Evolutionary conservation across 1,139 yeast species (phyloP).

Genomic region (Suhomyces choctaworum): DNA sequence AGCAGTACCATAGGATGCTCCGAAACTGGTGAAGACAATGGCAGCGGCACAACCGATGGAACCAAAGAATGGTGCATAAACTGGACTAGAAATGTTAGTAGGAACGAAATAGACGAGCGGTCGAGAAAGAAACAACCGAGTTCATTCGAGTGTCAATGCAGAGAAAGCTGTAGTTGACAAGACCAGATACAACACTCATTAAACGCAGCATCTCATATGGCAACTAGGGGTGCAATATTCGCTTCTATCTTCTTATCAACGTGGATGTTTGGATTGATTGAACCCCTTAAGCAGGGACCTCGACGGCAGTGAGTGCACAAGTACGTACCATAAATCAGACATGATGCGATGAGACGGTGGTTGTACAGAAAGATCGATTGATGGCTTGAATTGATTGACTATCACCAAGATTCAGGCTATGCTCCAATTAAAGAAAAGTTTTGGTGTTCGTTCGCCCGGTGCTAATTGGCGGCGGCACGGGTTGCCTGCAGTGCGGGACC

Average conservation of each 20-base stretch:
- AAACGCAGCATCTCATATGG: too few relatives aligned
- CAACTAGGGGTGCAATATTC: too few relatives aligned
- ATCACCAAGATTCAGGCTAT: constrained; percentile 7
- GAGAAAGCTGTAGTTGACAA: too few relatives aligned
- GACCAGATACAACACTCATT: too few relatives aligned
- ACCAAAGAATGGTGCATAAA: constrained; percentile 91
- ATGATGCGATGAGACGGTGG: constrained; percentile 19
- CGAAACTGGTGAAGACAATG: constrained; percentile 96
- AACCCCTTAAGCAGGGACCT: too few relatives aligned
- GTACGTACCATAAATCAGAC: constrained; percentile 61
- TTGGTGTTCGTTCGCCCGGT: constrained; percentile 13
- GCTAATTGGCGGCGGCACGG: constrained; percentile 10
- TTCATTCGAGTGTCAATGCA: too few relatives aligned
- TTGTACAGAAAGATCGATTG: constrained; percentile 10
- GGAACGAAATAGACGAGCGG: too few relatives aligned
- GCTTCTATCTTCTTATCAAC: too few relatives aligned
- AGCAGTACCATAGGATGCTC: constrained; percentile 99
- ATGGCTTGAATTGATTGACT: constrained; percentile 9
- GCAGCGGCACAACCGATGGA: constrained; percentile 99
- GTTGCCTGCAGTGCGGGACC: constrained; percentile 1
- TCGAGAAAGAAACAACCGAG: too few relatives aligned
- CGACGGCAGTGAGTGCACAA: too few relatives aligned
- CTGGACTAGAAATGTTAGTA: constrained; percentile 55
- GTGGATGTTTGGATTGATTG: too few relatives aligned
- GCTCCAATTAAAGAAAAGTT: constrained; percentile 8